Percentiles rank a stretch among this genome's conserved stretches.
Evolutionary conservation across 106 monocot species (phyloP).

Genomic region (Allium sativum): DNA sequence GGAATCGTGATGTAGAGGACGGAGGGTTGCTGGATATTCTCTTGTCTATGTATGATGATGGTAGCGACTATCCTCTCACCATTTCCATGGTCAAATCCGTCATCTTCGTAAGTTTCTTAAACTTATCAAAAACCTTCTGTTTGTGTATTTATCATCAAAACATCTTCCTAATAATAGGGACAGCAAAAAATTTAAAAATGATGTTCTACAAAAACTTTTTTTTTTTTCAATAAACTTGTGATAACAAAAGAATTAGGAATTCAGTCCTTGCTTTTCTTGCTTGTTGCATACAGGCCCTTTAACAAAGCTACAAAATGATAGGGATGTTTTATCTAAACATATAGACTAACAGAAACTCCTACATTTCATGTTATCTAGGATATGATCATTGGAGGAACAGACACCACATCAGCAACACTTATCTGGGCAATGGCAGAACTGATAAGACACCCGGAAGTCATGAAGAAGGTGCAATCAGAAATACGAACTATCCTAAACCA

Average conservation of each 20-base stretch:
- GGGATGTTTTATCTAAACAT: too few relatives aligned
- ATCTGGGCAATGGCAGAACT: constrained; percentile 19
- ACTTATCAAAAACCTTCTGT: too few relatives aligned
- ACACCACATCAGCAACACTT: constrained; percentile 2
- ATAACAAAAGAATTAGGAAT: too few relatives aligned
- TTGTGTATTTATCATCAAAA: neutral
- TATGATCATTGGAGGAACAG: constrained; percentile 11
- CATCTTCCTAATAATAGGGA: too few relatives aligned
- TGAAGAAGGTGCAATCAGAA: constrained; percentile 13
- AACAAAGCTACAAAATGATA: too few relatives aligned
- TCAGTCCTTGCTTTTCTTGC: too few relatives aligned
- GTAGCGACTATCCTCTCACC: neutral
- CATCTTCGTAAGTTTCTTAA: constrained; percentile 3
- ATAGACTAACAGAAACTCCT: too few relatives aligned
- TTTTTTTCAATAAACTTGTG: too few relatives aligned
- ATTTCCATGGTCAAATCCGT: constrained; percentile 6
- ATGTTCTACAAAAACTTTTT: too few relatives aligned
- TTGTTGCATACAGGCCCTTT: too few relatives aligned
- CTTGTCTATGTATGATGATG: neutral
- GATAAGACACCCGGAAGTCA: constrained; percentile 9
- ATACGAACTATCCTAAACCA: neutral
- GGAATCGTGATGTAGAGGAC: neutral
- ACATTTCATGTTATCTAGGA: constrained; percentile 1
- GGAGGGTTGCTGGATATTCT: constrained; percentile 12
- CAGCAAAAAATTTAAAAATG: too few relatives aligned